These are phyloP conservation scores for Astrephomene gubernaculifera DNA, from an alignment of 139 green algal genomes.

Conservation along the genomic window DNA sequence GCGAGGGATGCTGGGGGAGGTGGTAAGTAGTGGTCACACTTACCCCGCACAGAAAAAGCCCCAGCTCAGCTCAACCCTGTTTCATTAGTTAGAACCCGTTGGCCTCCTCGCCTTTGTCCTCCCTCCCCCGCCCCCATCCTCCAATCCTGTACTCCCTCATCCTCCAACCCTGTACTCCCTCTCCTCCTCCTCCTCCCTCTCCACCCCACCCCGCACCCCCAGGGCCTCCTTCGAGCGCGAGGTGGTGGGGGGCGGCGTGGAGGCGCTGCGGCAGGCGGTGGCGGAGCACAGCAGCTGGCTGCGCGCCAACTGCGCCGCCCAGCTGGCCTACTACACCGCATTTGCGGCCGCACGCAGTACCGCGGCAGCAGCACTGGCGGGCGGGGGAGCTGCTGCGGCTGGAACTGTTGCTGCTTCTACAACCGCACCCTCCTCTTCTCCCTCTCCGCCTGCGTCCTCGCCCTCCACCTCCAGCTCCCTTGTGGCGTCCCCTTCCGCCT, in stretches of 20 bases:
- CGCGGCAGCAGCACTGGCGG: background rate
- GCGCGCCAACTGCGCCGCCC: slow-evolving; percentile 77
- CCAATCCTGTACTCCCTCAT: background rate
- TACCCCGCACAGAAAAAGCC: too few species aligned
- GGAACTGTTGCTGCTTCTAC: background rate
- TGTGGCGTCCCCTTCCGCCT: background rate
- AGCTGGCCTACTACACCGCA: slow-evolving; percentile 75
- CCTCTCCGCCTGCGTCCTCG: background rate
- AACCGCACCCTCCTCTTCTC: background rate
- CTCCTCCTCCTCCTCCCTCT: background rate
- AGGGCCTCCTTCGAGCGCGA: slow-evolving; percentile 46
- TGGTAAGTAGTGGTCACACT: too few species aligned
- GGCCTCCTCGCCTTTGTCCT: slow-evolving; percentile 82
- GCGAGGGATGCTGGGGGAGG: background rate
- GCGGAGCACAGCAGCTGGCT: slow-evolving; percentile 85
- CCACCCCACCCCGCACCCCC: background rate
- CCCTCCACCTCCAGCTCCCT: slow-evolving; percentile 5
- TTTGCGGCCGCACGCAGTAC: slow-evolving; percentile 24
- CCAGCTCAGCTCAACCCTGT: too few species aligned
- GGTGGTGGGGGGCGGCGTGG: slow-evolving; percentile 35
- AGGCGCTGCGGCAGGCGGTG: slow-evolving; percentile 43
- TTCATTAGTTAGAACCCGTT: too few species aligned
- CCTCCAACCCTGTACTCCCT: background rate
- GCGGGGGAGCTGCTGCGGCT: background rate
- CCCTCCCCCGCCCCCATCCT: background rate